Percentiles rank a stretch among this genome's conserved stretches.
phyloP scores from a whole-genome alignment of 345 rosid species.

The Corchorus olitorius region DNA sequence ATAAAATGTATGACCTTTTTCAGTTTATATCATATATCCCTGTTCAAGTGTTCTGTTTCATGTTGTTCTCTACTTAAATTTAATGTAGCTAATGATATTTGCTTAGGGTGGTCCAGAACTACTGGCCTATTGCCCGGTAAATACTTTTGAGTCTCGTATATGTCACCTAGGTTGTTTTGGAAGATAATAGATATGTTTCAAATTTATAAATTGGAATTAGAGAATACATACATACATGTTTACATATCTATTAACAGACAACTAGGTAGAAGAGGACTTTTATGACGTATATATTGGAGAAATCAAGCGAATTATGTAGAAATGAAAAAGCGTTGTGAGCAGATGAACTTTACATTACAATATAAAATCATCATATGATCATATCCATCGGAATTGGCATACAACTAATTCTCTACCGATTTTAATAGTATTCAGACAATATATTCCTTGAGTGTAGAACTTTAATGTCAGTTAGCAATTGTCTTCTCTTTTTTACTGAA shows the following conservation, averaged over 20 bases:
- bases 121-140: background rate
- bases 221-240: background rate
- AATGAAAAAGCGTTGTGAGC: background rate
- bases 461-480: background rate
- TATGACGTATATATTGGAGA: no score
- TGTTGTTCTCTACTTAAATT: background rate
- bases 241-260: no score
- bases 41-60: background rate
- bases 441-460: background rate
- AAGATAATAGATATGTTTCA: background rate
- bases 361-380: background rate
- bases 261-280: no score
- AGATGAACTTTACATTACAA: background rate
- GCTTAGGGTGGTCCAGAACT: background rate
- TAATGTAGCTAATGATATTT: background rate
- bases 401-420: background rate
- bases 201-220: background rate
- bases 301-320: background rate
- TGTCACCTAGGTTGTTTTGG: background rate
- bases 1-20: background rate
- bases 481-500: background rate
- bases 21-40: background rate
- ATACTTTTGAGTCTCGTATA: background rate
- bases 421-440: background rate
- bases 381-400: background rate